phyloP scores from a whole-genome alignment of 441 rosid species.

The Gossypium schwendimanii region DNA sequence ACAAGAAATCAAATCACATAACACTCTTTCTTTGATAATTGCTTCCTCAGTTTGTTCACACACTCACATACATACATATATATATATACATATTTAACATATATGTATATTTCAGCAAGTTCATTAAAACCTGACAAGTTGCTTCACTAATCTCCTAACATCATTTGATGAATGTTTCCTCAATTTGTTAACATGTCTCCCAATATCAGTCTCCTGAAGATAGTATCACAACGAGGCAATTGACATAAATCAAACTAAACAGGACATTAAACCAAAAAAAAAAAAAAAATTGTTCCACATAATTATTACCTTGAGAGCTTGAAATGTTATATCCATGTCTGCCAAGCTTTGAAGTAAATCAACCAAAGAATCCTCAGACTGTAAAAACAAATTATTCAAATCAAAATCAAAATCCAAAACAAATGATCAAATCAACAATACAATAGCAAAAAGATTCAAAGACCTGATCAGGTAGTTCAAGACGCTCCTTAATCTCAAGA shows the following conservation, averaged over 20 bases:
- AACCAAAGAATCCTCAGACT: slow-evolving; percentile 81
- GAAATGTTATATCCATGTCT: slow-evolving; percentile 86
- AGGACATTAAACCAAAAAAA: not conserved
- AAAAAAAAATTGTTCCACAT: not conserved
- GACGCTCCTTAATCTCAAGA: slow-evolving; percentile 67
- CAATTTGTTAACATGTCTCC: slow-evolving; percentile 57
- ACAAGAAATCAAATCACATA: not conserved
- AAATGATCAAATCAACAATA: slow-evolving; percentile 14
- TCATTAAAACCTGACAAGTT: slow-evolving; percentile 60
- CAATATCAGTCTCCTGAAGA: slow-evolving; percentile 67
- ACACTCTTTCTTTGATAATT: not conserved
- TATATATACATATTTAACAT: not conserved
- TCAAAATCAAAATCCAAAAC: slow-evolving; percentile 13
- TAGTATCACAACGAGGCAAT: slow-evolving; percentile 11
- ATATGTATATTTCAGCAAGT: not conserved
- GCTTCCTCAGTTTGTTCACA: too few relatives aligned
- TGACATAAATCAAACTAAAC: not conserved
- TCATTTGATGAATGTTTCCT: slow-evolving; percentile 57
- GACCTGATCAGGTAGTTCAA: slow-evolving; percentile 91
- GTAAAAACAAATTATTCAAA: not conserved
- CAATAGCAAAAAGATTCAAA: not conserved
- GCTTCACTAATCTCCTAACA: slow-evolving; percentile 62
- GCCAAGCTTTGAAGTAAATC: slow-evolving; percentile 85
- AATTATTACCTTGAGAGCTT: slow-evolving; percentile 64
- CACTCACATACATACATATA: not conserved